Evolutionary conservation across 805 yeast species (phyloP), one percentile per base, ranked within the genome.

Genomic region (Myxozyma kluyveri): DNA sequence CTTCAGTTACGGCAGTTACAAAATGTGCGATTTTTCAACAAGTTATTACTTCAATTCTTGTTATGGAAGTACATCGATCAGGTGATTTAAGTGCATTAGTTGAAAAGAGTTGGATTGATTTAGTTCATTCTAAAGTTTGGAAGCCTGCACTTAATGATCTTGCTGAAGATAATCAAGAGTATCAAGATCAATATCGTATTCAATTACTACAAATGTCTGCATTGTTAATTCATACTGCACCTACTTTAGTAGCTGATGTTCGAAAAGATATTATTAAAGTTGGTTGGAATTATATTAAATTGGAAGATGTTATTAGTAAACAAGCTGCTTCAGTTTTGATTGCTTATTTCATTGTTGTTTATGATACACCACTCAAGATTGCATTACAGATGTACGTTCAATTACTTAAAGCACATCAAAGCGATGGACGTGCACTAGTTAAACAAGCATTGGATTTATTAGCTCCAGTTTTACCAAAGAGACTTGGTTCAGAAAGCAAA

Each of bases 351-450:
- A 89, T 93, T 54, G 79, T 88, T 0, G 85, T 84, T 0, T 93
- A 82, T 64, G 97, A 89, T 41, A 88, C 96, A 0, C 95, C 96
- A 5, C 77, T 86, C 0, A 86, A 88, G 63, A 79, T 95, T 46
- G 95, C 91, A 3, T 84, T 91, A 0, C 97, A 88, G 65, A 88
- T 91, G 2, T 93, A 91, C 71, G 95, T 88, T 52, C 96, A 97
- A 0, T 70, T 93, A 27, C 72, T 93, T 47, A 78, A 91, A 63
- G 82, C 96, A 1, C 87, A 88, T 56, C 95, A 87, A 57, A 78
- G 80, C 22, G 99, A 93, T 61, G 86, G 95, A 0, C 77, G 95
- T 45, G 81, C 78, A 54, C 72, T 93, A 64, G 96, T 90, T 0
- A 81, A 83, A 65, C 95, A 88, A 64, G 95, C 97, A 0, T 73